Evolutionary conservation across 371 early-diverging fungal species (phyloP), one percentile per base, ranked within the genome.

Genomic region (Catenaria anguillulae): DNA sequence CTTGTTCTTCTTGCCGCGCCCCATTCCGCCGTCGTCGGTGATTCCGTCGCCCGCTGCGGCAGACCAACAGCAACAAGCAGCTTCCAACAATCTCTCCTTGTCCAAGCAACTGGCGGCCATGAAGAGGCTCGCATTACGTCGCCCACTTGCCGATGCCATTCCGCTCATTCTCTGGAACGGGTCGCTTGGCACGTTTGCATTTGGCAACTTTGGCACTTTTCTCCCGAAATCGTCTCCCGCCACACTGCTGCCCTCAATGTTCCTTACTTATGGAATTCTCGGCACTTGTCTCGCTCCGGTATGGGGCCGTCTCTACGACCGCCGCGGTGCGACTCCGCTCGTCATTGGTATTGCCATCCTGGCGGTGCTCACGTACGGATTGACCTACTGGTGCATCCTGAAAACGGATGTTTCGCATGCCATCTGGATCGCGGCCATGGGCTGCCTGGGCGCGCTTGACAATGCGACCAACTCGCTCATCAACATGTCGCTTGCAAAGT

Each of bases 81-180:
- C 40, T 10, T 17, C 40, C 40, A 17, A 5, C 10, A 40, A 17
- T 40, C 17, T 40, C 40, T 17, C 10, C 40, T 40, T 17, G n/a
- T n/a, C n/a, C n/a, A n/a, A n/a, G 10, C 40, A 40, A 5, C 17
- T 40, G 40, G 40, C 10, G 10, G 17, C 10, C 5, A 40, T 40
- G 40, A 17, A 5, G 40, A 5, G 40, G 40, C 40, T 40, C 10
- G 5, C 40, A 5, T 5, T 40, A 5, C 5, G 10, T 40, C 40
- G 40, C 10, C 40, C 40, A 17, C 40, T 40, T 5, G 10, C 10
- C 5, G 40, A 40, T 17, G 40, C 40, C 5, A 5, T 40, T 17
- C 40, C 40, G 17, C 52, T 50, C 29, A 50, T 50, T 4, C 31
- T 50, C 15, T 50, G 52, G 52, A 50, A 50, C 52, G 52, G 52